Evolutionary conservation across 305 asterid genomes (phyloP), one percentile per base, ranked within the genome.

Genomic region (Fraxinus sp.): DNA sequence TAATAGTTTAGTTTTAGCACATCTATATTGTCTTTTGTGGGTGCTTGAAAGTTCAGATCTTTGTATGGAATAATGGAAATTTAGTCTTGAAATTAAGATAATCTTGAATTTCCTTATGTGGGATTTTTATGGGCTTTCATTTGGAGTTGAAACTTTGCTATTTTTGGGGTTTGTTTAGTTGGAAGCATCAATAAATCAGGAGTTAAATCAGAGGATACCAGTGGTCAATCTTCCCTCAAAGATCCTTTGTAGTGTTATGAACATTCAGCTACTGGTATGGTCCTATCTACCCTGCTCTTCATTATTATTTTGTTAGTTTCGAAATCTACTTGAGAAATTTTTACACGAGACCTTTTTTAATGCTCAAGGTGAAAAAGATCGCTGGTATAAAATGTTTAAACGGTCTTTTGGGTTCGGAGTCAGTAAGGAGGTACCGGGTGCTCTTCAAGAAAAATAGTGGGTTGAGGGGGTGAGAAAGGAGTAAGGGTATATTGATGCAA

Each of bases 101-200:
- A 49, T 71, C 6, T 68, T 32, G 41, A 24, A 39, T 80, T 39
- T 57, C 26, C 39, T 35, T 62, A 24, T 30, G 39, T 79, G 81
- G 39, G 39, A 30, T 66, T 76, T 62, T 4, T 30, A 35, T 77
- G 81, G 86, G 83, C 33, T 77, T 82, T 86, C 68, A 73, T 82
- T 77, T 81, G 81, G 75, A 82, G 68, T 49, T 79, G 85, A 72
- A 49, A 36, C 66, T 84, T 70, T 86, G 11, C 57, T 76, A 70
- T 83, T 75, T 87, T 79, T 84, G 82, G 82, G 80, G 16, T 57
- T 77, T 85, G 85, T 83, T 57, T 85, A 94, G 98, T 86, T 95
- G 93, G 97, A 90, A 84, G 96, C 97, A 80, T 95, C 98, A 36
- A 91, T 96, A n/a, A 93, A 93, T 91, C 93, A 94, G 84, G 98